Evolutionary conservation across 352 stramenopile species (phyloP).

Genomic region (Globisporangium apiculatum): DNA sequence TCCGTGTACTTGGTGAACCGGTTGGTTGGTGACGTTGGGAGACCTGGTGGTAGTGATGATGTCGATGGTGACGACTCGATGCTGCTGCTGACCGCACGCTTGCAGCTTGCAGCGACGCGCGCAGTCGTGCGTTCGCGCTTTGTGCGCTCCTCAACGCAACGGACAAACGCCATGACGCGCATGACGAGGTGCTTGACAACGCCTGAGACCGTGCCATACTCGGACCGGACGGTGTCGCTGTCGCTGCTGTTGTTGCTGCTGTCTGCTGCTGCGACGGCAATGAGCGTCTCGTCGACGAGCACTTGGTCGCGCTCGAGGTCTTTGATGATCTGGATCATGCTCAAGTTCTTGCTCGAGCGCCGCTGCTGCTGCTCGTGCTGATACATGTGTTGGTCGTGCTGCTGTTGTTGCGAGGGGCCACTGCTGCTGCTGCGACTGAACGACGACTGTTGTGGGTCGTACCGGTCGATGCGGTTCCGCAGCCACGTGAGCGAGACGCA

Average conservation of each 20-base stretch:
- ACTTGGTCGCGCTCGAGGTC: constrained; percentile 66
- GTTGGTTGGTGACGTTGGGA: constrained; percentile 22
- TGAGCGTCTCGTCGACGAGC: constrained; percentile 44
- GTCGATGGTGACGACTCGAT: constrained; percentile 2
- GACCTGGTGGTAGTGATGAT: not conserved
- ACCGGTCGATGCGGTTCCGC: constrained; percentile 44
- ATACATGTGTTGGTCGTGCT: constrained; percentile 14
- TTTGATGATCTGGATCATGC: constrained; percentile 74
- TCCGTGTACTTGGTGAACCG: constrained; percentile 35
- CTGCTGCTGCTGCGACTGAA: not conserved
- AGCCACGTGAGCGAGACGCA: constrained; percentile 54
- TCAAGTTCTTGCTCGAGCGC: constrained; percentile 50
- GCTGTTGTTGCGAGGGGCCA: not conserved
- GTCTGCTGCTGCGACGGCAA: constrained; percentile 5
- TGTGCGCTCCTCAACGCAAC: constrained; percentile 6
- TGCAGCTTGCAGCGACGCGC: not conserved
- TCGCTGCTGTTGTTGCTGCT: not conserved
- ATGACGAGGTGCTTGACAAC: constrained; percentile 56
- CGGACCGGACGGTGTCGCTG: constrained; percentile 12
- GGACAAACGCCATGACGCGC: constrained; percentile 37
- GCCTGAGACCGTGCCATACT: constrained; percentile 38
- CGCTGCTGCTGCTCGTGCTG: constrained; percentile 37
- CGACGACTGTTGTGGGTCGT: constrained; percentile 4
- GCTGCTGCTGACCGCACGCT: not conserved
- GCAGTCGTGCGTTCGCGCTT: constrained; percentile 1